Percentiles rank a stretch among this genome's conserved stretches.
Conservation (phyloP, 2,329 filamentous ascomycete species). For the Trichocomaceae sp. region DNA sequence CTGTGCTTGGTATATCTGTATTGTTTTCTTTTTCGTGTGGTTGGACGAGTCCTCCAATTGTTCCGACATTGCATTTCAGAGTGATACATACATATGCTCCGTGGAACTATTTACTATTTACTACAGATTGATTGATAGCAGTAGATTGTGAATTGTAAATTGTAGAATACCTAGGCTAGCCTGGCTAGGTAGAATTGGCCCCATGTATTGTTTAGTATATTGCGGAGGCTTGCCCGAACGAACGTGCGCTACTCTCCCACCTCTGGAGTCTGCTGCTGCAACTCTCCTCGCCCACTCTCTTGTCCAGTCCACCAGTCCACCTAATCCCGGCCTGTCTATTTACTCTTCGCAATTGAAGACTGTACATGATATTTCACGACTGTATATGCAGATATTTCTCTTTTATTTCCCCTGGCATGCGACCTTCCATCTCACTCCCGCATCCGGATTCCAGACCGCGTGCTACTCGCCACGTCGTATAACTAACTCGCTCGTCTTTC, state of each 20-base stretch:
- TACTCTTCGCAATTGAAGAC: not conserved
- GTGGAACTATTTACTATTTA: no score
- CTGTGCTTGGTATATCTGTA: not conserved
- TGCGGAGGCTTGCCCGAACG: not conserved
- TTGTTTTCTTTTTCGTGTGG: not conserved
- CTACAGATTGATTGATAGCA: no score
- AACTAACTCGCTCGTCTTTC: not conserved
- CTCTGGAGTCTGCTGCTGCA: no score
- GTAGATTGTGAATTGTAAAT: no score
- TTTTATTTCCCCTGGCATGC: not conserved
- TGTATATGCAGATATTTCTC: not conserved
- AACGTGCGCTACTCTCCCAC: not conserved
- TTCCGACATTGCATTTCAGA: constrained; percentile 10
- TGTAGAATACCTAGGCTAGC: no score
- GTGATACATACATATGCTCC: not conserved
- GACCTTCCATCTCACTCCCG: not conserved
- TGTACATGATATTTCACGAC: not conserved
- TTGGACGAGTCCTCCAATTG: constrained; percentile 15
- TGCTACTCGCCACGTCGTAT: not conserved
- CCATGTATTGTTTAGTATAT: no score
- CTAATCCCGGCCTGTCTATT: no score
- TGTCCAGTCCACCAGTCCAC: not conserved
- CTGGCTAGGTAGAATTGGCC: no score
- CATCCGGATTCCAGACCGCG: not conserved
- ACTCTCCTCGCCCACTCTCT: not conserved